These are phyloP conservation scores for Escovopsis sp. DNA, from an alignment of 2,329 filamentous ascomycete species.

Conservation along the genomic window DNA sequence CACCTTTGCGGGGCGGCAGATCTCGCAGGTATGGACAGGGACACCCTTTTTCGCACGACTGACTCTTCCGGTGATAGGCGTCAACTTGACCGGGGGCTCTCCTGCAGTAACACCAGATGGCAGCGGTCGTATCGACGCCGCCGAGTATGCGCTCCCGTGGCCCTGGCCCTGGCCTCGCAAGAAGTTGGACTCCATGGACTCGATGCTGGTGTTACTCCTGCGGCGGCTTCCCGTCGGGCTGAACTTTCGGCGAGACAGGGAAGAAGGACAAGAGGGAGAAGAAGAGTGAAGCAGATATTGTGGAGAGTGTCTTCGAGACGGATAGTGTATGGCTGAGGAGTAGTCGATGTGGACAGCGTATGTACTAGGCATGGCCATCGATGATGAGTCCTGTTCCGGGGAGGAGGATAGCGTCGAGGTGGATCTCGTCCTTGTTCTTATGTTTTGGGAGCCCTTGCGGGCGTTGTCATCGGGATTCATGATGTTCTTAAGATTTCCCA, in stretches of 20 bases:
- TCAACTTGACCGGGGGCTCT: constrained; percentile 33
- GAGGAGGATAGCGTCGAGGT: constrained; percentile 18
- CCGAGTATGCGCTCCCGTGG: constrained; percentile 13
- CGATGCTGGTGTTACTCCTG: constrained; percentile 31
- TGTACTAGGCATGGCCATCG: constrained; percentile 21
- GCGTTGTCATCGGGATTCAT: constrained; percentile 39
- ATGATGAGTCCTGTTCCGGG: constrained; percentile 18
- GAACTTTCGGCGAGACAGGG: constrained; percentile 15
- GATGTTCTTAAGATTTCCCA: constrained; percentile 42
- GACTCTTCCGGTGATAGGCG: constrained; percentile 40
- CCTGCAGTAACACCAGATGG: constrained; percentile 16
- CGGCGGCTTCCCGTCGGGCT: constrained; percentile 16
- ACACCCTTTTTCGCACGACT: constrained; percentile 45
- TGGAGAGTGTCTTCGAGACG: constrained; percentile 20
- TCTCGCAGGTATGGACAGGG: constrained; percentile 40
- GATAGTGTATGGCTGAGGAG: constrained; percentile 15
- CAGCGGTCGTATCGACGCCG: constrained; percentile 26
- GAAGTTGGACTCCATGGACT: constrained; percentile 32
- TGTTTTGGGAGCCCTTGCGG: constrained; percentile 24
- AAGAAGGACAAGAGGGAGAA: too few species aligned
- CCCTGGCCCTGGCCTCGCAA: constrained; percentile 11
- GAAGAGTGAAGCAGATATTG: constrained; percentile 15
- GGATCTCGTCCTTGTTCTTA: constrained; percentile 31
- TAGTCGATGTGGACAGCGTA: constrained; percentile 24
- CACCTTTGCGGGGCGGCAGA: constrained; percentile 39